Evolutionary conservation across 2,329 filamentous ascomycete genomes (phyloP).

Genomic region (Leptographium flavum): DNA sequence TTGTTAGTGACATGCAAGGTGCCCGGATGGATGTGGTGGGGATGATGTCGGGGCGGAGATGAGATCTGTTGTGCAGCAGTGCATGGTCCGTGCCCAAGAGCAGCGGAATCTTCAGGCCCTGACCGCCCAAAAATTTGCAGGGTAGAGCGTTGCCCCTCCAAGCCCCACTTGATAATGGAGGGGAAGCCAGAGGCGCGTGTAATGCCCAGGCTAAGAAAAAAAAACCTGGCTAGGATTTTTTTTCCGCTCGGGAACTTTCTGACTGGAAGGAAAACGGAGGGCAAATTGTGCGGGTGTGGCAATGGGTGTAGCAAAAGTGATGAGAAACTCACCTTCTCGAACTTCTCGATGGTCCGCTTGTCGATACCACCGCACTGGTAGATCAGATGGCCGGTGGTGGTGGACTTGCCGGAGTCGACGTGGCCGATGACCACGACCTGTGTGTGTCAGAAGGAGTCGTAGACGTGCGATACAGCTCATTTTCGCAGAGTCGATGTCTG

Average conservation of each 20-base stretch:
- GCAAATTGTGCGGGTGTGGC: constrained; percentile 8
- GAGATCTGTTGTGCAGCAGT: not conserved
- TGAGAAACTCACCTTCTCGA: constrained; percentile 82
- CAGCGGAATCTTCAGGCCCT: not conserved
- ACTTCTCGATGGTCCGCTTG: constrained; percentile 99
- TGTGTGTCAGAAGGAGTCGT: constrained; percentile 6
- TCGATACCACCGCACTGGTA: constrained; percentile 99
- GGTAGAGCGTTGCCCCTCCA: constrained; percentile 9
- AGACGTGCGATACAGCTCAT: constrained; percentile 23
- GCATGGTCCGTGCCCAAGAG: constrained; percentile 7
- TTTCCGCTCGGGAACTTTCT: constrained; percentile 6
- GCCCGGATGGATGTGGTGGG: not conserved
- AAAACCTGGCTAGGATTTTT: constrained; percentile 13
- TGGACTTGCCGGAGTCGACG: constrained; percentile 99
- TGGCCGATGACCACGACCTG: constrained; percentile 42
- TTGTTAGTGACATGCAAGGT: constrained; percentile 4
- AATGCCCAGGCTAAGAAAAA: constrained; percentile 11
- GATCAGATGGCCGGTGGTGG: constrained; percentile 91
- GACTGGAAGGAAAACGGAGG: constrained; percentile 1
- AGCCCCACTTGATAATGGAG: constrained; percentile 7
- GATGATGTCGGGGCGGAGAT: not conserved
- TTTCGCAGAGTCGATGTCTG: not conserved
- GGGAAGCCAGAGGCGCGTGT: constrained; percentile 6
- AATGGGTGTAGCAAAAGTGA: not conserved
- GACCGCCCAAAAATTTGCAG: constrained; percentile 6